Evolutionary conservation across 179 eudicot species (phyloP), one percentile per base, ranked within the genome.

Genomic region (Patellifolia procumbens): DNA sequence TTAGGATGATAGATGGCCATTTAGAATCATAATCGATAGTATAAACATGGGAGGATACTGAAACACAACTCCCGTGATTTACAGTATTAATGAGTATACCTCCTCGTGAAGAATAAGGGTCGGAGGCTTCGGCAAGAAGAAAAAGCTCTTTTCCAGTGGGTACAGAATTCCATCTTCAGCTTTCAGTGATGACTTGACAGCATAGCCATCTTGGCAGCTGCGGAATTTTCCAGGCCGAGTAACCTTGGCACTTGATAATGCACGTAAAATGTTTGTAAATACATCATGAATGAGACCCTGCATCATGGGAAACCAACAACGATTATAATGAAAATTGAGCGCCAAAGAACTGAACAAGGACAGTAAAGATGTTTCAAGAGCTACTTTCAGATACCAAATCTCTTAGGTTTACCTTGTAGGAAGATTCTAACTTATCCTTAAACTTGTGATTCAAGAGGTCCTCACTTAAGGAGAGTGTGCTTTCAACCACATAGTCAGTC

Each of bases 211-310:
- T 82, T 90, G 98, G 86, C 87, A 84, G 78, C 99, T 95, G 58
- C 98, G 96, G 87, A 95, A 95, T 80, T 88, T 90, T 39, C 99
- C 99, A 46, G 99, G 98, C 83, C 95, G 90, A 7, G 99, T 95
- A 64, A 95, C 86, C 87, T 95, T 95, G 74, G 97, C 89, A 63
- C 92, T 88, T 85, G 99, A 91, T 81, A 95, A 82, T 39, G 98
- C 98, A 45, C 98, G 97, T 77, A 95, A 80, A 76, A 91, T 86
- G 76, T 87, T 81, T 61, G 91, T 90, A 80, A 93, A 95, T n/a
- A 95, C 91, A 81, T 95, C 99, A 83, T 91, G 99, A 61, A 91
- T 89, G 65, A 95, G 98, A 35, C 99, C 99, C 99, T 95, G 84
- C 45, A 35, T 49, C 39, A 76, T 42, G 32, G 28, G 55, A 45